Evolutionary conservation across 345 rosid species (phyloP).

Genomic region (Eucalyptus tenuipes): DNA sequence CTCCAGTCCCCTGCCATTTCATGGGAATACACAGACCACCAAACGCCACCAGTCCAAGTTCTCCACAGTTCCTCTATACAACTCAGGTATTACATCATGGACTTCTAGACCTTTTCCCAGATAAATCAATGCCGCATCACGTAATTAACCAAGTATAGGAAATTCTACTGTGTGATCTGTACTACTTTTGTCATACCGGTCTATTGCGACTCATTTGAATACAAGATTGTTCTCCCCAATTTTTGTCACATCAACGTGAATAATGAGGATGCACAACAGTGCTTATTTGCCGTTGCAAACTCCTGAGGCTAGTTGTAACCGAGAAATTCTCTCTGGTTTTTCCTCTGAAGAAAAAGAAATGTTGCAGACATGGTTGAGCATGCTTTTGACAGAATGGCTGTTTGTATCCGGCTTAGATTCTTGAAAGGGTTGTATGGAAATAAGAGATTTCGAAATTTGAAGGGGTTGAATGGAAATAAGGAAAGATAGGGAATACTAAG

Average conservation of each 20-base stretch:
- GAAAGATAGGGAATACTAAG: no score
- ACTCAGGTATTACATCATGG: constrained; percentile 32
- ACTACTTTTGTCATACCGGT: neutral
- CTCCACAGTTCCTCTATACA: constrained; percentile 65
- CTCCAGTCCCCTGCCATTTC: neutral
- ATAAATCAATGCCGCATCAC: neutral
- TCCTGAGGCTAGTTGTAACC: neutral
- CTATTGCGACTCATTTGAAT: neutral
- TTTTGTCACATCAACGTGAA: neutral
- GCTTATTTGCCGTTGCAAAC: neutral
- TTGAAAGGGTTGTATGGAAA: no score
- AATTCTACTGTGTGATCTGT: neutral
- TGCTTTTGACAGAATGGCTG: neutral
- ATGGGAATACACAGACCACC: constrained; percentile 1
- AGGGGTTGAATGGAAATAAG: no score
- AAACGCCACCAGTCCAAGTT: constrained; percentile 65
- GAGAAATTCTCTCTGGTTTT: neutral
- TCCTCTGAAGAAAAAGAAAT: neutral
- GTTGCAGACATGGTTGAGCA: neutral
- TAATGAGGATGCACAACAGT: neutral
- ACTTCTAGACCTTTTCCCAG: constrained; percentile 34
- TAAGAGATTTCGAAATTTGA: no score
- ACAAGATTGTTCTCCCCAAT: neutral
- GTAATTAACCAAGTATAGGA: neutral
- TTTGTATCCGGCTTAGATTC: neutral